A percentile compares a stretch with the other conserved stretches of the same genome.
These are phyloP conservation scores for Pichia sp. DNA, from an alignment of 1,139 yeast species.

Conservation along the genomic window DNA sequence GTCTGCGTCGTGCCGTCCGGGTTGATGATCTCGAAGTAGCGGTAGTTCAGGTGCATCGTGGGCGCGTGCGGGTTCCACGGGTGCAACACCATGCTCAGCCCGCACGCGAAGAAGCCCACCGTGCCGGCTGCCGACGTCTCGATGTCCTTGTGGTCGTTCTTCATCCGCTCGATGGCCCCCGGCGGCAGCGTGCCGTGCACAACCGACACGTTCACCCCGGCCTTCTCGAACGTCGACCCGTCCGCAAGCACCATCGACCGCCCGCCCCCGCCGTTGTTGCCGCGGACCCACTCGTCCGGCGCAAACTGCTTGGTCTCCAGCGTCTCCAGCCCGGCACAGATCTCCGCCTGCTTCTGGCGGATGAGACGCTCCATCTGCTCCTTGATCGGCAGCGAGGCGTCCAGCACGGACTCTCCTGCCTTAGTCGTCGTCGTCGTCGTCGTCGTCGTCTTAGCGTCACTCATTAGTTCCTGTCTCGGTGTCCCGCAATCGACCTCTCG, in stretches of 20 bases:
- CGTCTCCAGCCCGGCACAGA: constrained; percentile 67
- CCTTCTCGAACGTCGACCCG: constrained; percentile 89
- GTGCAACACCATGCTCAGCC: constrained; percentile 87
- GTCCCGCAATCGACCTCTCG: too few species aligned
- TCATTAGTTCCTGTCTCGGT: background rate
- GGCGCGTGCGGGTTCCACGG: constrained; percentile 96
- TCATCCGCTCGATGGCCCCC: constrained; percentile 81
- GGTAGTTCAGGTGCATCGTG: constrained; percentile 88
- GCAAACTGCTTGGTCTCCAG: constrained; percentile 55
- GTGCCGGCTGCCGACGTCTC: constrained; percentile 55
- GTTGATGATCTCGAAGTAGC: constrained; percentile 89
- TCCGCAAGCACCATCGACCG: constrained; percentile 84
- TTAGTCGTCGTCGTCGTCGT: too few species aligned
- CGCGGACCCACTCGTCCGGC: constrained; percentile 81
- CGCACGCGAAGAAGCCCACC: constrained; percentile 80
- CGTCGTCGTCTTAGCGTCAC: background rate
- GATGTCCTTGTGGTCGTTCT: constrained; percentile 76
- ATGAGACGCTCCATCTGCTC: constrained; percentile 81
- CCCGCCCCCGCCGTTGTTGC: constrained; percentile 77
- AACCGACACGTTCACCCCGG: constrained; percentile 89
- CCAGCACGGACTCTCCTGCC: constrained; percentile 18
- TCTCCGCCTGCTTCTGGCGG: constrained; percentile 75
- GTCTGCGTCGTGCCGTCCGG: constrained; percentile 79
- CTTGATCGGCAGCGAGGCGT: constrained; percentile 37
- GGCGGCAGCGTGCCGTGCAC: constrained; percentile 88